A percentile compares a stretch with the other conserved stretches of the same genome.
Conservation (phyloP, 345 rosid species). For the Brassica carinata region DNA sequence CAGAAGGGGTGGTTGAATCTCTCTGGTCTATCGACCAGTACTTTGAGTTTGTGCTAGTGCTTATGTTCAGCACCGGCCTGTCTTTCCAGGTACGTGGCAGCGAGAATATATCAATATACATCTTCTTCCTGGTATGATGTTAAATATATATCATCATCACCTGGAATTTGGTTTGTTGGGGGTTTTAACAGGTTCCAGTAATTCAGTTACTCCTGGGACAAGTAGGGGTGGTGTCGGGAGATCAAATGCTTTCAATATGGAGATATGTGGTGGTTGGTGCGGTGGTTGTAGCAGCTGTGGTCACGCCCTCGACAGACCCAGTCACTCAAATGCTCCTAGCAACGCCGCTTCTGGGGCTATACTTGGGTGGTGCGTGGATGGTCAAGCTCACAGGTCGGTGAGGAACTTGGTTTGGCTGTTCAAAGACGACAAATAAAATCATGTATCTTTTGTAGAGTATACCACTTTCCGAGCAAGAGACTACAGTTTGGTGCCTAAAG, state of each 20-base stretch:
- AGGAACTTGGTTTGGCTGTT: constrained; percentile 30
- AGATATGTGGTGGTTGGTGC: constrained; percentile 96
- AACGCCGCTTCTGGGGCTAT: constrained; percentile 85
- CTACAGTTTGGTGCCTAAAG: constrained; percentile 18
- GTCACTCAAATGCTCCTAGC: constrained; percentile 94
- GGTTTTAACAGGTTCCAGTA: constrained; percentile 78
- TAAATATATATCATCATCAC: constrained; percentile 7
- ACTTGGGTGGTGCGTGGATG: constrained; percentile 92
- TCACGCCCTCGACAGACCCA: constrained; percentile 98
- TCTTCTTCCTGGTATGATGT: neutral
- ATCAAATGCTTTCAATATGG: constrained; percentile 97
- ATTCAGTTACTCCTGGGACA: constrained; percentile 93
- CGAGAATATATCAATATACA: neutral
- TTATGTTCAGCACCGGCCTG: constrained; percentile 98
- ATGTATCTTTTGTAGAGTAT: constrained; percentile 29
- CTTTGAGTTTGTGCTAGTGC: constrained; percentile 94
- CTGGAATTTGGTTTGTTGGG: neutral
- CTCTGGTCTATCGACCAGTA: constrained; percentile 98
- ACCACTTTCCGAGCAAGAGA: constrained; percentile 14
- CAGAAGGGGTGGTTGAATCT: constrained; percentile 97
- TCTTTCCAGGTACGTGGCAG: constrained; percentile 76
- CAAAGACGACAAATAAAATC: constrained; percentile 1
- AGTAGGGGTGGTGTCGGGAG: constrained; percentile 83
- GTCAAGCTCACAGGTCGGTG: constrained; percentile 84
- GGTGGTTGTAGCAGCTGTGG: constrained; percentile 86